Evolutionary conservation across 306 rosid genomes (phyloP).

Genomic region (Acacia acuminata): DNA sequence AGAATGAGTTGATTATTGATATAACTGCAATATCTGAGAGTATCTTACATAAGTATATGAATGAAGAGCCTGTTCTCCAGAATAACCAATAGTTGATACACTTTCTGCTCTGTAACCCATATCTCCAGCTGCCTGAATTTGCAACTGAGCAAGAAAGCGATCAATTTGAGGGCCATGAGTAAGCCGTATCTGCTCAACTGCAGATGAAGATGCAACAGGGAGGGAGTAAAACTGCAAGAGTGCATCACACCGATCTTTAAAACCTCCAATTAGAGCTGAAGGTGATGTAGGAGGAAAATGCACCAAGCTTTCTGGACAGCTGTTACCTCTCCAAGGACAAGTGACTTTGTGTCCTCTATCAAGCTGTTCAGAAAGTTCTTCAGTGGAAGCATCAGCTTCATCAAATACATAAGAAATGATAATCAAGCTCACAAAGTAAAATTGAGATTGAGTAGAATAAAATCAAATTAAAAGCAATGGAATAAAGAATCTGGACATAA

Average conservation of each 20-base stretch:
- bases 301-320: constrained; percentile 97
- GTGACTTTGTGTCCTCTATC: constrained; percentile 73
- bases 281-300: constrained; percentile 95
- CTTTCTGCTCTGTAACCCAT: constrained; percentile 60
- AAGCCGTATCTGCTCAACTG: constrained; percentile 76
- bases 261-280: constrained; percentile 93
- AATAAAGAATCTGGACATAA: constrained; percentile 10
- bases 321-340: constrained; percentile 98
- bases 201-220: constrained; percentile 69
- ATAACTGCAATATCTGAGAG: constrained; percentile 10
- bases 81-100: constrained; percentile 56
- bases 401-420: constrained; percentile 20
- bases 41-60: constrained; percentile 70
- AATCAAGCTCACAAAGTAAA: constrained; percentile 31
- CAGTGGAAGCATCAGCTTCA: constrained; percentile 72
- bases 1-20: constrained; percentile 24
- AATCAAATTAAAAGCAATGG: constrained; percentile 7
- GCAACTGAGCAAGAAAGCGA: constrained; percentile 61
- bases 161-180: constrained; percentile 72
- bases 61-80: constrained; percentile 63
- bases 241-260: constrained; percentile 96
- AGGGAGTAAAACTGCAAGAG: constrained; percentile 86
- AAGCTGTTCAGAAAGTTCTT: constrained; percentile 79
- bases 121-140: constrained; percentile 63
- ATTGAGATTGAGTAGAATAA: constrained; percentile 15